A percentile compares a stretch with the other conserved stretches of the same genome.
Evolutionary conservation across 192 early-diverging fungal species (phyloP).

Genomic region (Coemansia sp.): DNA sequence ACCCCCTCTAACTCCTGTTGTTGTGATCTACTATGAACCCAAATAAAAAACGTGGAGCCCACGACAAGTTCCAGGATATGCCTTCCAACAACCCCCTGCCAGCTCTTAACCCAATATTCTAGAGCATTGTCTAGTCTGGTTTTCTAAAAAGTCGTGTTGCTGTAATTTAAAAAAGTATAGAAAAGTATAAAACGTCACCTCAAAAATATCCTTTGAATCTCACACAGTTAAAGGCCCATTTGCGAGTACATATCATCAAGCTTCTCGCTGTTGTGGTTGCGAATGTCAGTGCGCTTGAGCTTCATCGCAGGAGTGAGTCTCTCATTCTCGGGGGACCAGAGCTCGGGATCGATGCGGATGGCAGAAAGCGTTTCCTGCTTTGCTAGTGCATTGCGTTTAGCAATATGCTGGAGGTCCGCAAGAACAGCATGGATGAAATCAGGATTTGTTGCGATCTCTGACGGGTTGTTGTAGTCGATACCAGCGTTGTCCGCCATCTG

Average conservation of each 20-base stretch:
- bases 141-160: no score
- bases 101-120: no score
- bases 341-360: conserved; percentile 67
- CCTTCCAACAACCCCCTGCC: no score
- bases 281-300: conserved; percentile 81
- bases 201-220: no score
- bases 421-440: conserved; percentile 29
- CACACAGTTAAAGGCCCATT: conserved; percentile 17
- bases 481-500: conserved; percentile 51
- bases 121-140: no score
- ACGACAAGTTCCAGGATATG: no score
- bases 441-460: conserved; percentile 26
- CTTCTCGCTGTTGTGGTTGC: conserved; percentile 60
- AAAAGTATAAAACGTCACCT: no score
- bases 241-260: conserved; percentile 32
- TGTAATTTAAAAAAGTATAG: not conserved
- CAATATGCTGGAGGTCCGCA: conserved; percentile 52
- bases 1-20: no score
- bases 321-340: conserved; percentile 89
- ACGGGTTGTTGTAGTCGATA: conserved; percentile 32
- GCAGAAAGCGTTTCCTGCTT: conserved; percentile 72
- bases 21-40: no score
- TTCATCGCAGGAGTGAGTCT: conserved; percentile 90
- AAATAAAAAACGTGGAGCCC: no score
- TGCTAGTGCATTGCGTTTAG: conserved; percentile 69